Conservation (phyloP, 495 filamentous ascomycete genomes). For the Evansstolkia leycettana region DNA sequence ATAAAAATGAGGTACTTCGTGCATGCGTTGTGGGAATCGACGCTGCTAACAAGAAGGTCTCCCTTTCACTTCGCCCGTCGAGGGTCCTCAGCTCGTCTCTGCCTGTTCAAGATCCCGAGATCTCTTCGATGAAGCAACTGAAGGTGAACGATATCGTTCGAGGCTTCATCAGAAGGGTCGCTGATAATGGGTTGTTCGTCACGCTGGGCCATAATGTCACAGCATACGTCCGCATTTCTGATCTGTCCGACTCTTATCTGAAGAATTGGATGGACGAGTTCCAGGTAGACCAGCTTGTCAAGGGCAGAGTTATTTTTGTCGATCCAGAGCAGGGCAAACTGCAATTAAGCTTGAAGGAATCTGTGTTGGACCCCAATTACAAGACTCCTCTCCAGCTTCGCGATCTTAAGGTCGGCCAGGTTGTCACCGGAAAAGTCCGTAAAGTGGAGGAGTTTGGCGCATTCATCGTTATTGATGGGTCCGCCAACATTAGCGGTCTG, state of each 20-base stretch:
- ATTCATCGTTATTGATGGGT: conserved; percentile 80
- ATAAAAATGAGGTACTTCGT: conserved; percentile 74
- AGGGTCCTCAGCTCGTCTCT: conserved; percentile 78
- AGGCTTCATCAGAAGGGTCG: conserved; percentile 79
- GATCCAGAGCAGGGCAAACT: conserved; percentile 54
- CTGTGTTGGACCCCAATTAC: conserved; percentile 68
- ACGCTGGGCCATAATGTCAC: conserved; percentile 65
- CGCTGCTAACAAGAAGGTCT: conserved; percentile 66
- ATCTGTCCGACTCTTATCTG: conserved; percentile 79
- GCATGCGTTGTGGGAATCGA: conserved; percentile 76
- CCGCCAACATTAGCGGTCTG: conserved; percentile 75
- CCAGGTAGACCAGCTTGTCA: conserved; percentile 76
- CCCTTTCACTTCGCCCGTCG: conserved; percentile 74
- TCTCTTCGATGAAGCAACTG: conserved; percentile 53
- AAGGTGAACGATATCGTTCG: conserved; percentile 70
- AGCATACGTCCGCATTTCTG: conserved; percentile 68
- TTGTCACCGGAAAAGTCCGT: conserved; percentile 77
- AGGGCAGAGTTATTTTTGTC: conserved; percentile 63
- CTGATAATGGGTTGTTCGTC: conserved; percentile 79
- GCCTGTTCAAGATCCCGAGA: conserved; percentile 69
- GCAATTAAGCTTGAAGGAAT: conserved; percentile 78
- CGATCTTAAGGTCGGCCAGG: conserved; percentile 65
- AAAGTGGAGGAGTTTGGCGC: conserved; percentile 92
- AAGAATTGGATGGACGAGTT: conserved; percentile 94
- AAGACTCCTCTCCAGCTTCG: conserved; percentile 52